Conservation (phyloP, 2,329 filamentous ascomycete genomes). For the Nemania diffusa region DNA sequence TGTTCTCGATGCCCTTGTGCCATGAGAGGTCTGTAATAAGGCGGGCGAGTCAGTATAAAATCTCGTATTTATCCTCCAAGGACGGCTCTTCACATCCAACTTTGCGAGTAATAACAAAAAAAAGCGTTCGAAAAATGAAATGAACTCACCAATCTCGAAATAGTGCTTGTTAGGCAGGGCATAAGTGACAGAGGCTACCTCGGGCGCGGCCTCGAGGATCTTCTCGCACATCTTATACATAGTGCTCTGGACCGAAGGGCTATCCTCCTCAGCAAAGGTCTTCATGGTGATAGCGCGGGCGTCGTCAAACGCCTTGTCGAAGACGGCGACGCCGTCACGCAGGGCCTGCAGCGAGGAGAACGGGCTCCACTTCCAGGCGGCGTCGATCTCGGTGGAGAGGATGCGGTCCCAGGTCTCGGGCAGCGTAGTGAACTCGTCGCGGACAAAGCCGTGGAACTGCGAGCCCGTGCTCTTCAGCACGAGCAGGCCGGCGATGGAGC, state of each 20-base stretch:
- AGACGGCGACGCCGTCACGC: conserved; percentile 69
- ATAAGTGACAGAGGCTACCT: conserved; percentile 80
- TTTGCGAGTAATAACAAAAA: too few relatives aligned
- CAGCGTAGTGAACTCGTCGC: conserved; percentile 92
- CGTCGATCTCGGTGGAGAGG: conserved; percentile 91
- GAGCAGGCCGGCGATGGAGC: conserved; percentile 81
- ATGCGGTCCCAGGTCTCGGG: conserved; percentile 95
- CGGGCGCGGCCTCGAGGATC: conserved; percentile 80
- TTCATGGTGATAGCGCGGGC: conserved; percentile 89
- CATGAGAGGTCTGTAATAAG: conserved; percentile 82
- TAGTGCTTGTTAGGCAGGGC: conserved; percentile 98
- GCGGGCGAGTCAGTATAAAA: conserved; percentile 12
- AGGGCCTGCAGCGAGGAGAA: conserved; percentile 76
- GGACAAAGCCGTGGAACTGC: conserved; percentile 92
- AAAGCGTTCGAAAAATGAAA: not conserved
- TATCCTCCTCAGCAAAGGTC: conserved; percentile 89
- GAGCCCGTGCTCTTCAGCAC: conserved; percentile 98
- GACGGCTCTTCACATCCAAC: not conserved
- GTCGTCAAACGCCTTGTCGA: conserved; percentile 80
- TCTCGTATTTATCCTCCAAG: not conserved
- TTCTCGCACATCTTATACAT: conserved; percentile 99
- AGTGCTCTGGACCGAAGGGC: conserved; percentile 92
- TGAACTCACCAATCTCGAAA: conserved; percentile 85
- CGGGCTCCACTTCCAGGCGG: conserved; percentile 83
- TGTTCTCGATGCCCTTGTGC: conserved; percentile 96